Evolutionary conservation across 305 asterid genomes (phyloP), one percentile per base, ranked within the genome.

Genomic region (Fraxinus ornus): DNA sequence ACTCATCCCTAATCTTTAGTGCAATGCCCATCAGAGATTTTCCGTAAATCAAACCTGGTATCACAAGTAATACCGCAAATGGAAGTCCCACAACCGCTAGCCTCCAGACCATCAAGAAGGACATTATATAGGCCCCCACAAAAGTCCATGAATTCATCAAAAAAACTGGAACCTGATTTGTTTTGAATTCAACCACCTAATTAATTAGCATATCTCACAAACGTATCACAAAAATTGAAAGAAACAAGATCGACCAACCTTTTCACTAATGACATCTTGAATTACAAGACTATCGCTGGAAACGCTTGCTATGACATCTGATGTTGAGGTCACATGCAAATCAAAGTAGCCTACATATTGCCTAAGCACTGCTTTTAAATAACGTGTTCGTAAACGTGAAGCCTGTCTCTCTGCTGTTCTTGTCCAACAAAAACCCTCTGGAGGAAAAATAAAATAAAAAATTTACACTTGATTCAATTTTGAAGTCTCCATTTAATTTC

Each of bases 381-480:
- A 96, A 57, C 93, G 87, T 17, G 91, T 86, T 80, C 98, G 88
- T 75, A 96, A 44, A 47, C 91, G 89, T 5, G 98, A 93, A 15
- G 98, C 98, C 85, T 94, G 98, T 79, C 98, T 91, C 89, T 92
- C 98, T 4, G 95, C 98, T 19, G 99, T 94, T 89, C 98, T 93
- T 79, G 98, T 93, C 98, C 98, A 96, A 84, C 98, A 96, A 86
- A 91, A 96, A 10, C 98, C 98, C 98, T 96, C 99, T 96, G 75
- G 4, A 76, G 1, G 70, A 10, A 17, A 17, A 4, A 49, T 0
- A 1, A 47, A 3, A 36, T 5, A 36, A 36, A 7, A 94, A 84
- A 3, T 94, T 22, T 64, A 64, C 1, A 22, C 15, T 10, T 3
- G 72, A 57, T 57, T 57, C 12, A 57, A 19, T 57, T 57, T 19